Evolutionary conservation across 1,284 basidiomycete genomes (phyloP), one percentile per base, ranked within the genome.

Genomic region (Cryptococcus maquisensis): DNA sequence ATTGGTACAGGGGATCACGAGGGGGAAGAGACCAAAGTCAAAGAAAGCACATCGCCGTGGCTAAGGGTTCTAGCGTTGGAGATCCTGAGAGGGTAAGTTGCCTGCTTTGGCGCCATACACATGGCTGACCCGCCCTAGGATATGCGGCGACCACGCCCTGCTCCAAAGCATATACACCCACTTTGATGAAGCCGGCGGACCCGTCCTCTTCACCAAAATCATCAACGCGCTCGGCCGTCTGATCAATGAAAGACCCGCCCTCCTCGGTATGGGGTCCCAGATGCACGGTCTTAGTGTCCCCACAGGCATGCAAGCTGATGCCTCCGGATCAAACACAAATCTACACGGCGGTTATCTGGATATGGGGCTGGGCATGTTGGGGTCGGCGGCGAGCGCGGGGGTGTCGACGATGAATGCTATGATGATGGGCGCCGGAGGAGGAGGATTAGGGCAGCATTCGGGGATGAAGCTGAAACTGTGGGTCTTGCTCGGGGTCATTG

Each of bases 51-150:
- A 18, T 88, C 90, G 0, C 75, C 81, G 35, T 96, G 93, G 93
- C 87, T 91, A 80, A 81, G 91, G 18, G 90, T 94, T 0, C 80
- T 97, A 3, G 86, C 88, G 1, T 86, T 95, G 83, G 93, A 97
- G 72, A 88, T 94, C 44, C 84, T 94, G 78, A 81, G 92, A 68
- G 92, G 90, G 87, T 82, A 52, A 54, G 77, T 65, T 43, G 40
- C 41, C 40, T 18, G 20, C 6, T n/a, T 28, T n/a, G n/a, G n/a
- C 13, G 15, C 38, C 7, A 16, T 10, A 37, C 7, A 12, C 18
- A 10, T 51, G n/a, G 5, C 49, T 36, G 35, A 44, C 38, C 32
- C 35, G n/a, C 16, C 35, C 46, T 16, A 80, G 90, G 1, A 77
- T 96, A 24, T 95, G 90, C 69, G 86, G 84, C 49, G 91, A 96